Base-by-base conservation (phyloP, 768 basidiomycete genomes). In the Boletellus sp. region DNA sequence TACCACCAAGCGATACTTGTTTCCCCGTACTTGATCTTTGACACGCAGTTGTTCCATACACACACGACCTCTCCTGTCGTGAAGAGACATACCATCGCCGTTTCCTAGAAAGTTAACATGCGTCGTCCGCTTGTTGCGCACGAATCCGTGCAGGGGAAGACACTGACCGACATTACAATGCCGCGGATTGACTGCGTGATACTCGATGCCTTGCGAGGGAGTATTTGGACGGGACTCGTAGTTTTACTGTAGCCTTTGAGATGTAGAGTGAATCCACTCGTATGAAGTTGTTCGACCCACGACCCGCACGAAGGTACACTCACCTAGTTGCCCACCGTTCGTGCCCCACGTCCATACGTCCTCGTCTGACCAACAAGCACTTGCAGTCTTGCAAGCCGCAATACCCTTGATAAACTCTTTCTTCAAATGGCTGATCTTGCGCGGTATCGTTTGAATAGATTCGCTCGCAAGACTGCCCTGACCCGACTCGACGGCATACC, bases 311-410 rank as follows among this genome's bases (percentile, higher is more conserved):
- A 20, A 17, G 10, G 24, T 7, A 43, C 38, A 38, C 76, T 46
- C 52, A 83, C 94, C 94, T 4, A 98, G 76, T 65, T 99, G 96
- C 1, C 96, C 96, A 36, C 77, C 78, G 66, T 97, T 96, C 22
- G 86, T 90, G 0, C 96, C 96, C 94, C 94, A 98, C 0, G 91
- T 92, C 65, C 78, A 94, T 2, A 92, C 78, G 37, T 81, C 72
- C 10, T 65, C 67, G 4, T 72, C 71, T 0, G 92, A 94, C 90
- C 91, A 96, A 67, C 92, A 94, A 6, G 84, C 92, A 13, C 90
- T 93, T 15, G 92, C 86, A 19, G 79, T 83, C 62, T 90, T 87
- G 57, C 87, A 90, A 0, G 94, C 93, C 0, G 94, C 88, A 8
- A 96, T 77, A 24, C 95, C 96, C 24, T 70, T 70, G 3, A 95